These are phyloP conservation scores for Zoysia japonica DNA, from an alignment of 176 grass and related monocot genomes.

Conservation along the genomic window DNA sequence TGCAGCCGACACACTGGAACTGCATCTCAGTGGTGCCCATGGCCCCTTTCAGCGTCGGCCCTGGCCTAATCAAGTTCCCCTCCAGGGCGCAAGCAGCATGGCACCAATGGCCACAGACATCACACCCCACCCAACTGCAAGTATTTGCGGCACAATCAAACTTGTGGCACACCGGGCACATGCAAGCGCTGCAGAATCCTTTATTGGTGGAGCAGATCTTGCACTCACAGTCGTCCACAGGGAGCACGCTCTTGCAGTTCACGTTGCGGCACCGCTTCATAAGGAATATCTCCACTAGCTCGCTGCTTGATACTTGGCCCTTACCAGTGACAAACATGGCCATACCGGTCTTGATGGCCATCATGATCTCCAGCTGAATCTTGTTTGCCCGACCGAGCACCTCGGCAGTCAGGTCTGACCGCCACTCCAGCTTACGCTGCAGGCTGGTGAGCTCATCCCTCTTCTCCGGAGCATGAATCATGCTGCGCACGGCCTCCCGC, in stretches of 20 bases:
- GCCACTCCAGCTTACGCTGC: constrained; percentile 69
- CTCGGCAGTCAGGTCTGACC: constrained; percentile 72
- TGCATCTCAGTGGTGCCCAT: constrained; percentile 95
- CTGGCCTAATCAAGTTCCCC: constrained; percentile 84
- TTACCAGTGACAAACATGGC: constrained; percentile 67
- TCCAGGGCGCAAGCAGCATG: constrained; percentile 85
- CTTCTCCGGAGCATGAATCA: constrained; percentile 68
- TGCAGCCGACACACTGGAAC: constrained; percentile 93
- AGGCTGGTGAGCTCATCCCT: constrained; percentile 77
- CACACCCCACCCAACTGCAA: constrained; percentile 96
- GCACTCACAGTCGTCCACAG: constrained; percentile 91
- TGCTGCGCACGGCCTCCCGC: constrained; percentile 49
- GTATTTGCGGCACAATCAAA: constrained; percentile 93
- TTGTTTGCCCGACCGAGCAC: constrained; percentile 58
- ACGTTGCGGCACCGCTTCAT: constrained; percentile 76
- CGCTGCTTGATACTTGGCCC: constrained; percentile 52
- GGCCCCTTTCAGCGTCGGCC: constrained; percentile 64
- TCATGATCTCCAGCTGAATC: constrained; percentile 86
- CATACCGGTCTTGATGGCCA: constrained; percentile 73
- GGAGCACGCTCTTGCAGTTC: constrained; percentile 71
- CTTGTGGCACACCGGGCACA: constrained; percentile 88
- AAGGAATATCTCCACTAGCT: constrained; percentile 89
- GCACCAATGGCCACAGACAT: constrained; percentile 94
- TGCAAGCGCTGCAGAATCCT: constrained; percentile 87
- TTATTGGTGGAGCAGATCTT: constrained; percentile 87